These are phyloP conservation scores for Suillus decipiens DNA, from an alignment of 768 basidiomycete genomes.

Conservation along the genomic window DNA sequence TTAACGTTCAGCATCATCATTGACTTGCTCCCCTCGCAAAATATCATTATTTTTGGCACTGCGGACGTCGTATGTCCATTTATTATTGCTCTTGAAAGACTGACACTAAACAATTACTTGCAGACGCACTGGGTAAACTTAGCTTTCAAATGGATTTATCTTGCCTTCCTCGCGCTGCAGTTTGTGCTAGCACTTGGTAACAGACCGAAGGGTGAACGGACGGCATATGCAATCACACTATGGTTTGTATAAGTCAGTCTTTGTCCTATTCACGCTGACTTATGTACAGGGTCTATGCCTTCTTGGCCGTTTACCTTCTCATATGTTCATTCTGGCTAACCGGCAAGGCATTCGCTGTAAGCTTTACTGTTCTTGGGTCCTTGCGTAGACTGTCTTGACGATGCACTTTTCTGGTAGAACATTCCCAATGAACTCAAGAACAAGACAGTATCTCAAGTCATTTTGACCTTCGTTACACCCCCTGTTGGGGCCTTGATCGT, in stretches of 20 bases:
- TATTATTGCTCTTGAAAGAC: background rate
- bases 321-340: conserved; percentile 89
- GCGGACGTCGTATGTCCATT: conserved; percentile 56
- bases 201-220: conserved; percentile 85
- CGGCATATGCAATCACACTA: conserved; percentile 68
- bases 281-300: conserved; percentile 71
- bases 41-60: conserved; percentile 72
- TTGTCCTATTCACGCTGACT: conserved; percentile 12
- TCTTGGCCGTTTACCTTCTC: conserved; percentile 82
- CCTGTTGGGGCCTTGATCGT: conserved; percentile 82
- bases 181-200: conserved; percentile 78
- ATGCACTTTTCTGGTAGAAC: conserved; percentile 35
- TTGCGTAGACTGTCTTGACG: background rate
- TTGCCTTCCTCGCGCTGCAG: conserved; percentile 81
- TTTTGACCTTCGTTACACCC: conserved; percentile 66
- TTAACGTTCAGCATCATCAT: conserved; percentile 96
- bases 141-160: conserved; percentile 83
- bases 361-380: conserved; percentile 17
- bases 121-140: conserved; percentile 91
- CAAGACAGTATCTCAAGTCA: conserved; percentile 49
- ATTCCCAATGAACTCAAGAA: conserved; percentile 54
- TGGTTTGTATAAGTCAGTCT: conserved; percentile 44
- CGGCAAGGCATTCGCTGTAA: conserved; percentile 71
- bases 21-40: conserved; percentile 67
- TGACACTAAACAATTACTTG: conserved; percentile 8